Percentiles rank a stretch among this genome's conserved stretches.
Conservation (phyloP, 495 filamentous ascomycete genomes). For the Acidiella bohemica region DNA sequence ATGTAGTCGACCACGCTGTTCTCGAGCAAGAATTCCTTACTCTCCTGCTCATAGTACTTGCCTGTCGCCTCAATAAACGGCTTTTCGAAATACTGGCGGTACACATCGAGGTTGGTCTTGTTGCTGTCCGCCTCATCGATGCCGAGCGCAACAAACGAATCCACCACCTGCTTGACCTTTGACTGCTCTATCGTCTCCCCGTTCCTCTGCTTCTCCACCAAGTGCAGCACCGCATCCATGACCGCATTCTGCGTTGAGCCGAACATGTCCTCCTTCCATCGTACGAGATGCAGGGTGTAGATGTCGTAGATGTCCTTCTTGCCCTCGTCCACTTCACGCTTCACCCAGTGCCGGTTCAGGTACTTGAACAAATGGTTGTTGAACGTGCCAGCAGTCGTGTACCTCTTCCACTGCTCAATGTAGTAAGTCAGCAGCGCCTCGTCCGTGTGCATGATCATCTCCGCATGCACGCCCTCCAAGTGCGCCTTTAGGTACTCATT, state of each 20-base stretch:
- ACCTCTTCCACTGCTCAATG: constrained; percentile 90
- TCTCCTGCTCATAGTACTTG: constrained; percentile 80
- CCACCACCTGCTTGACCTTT: constrained; percentile 93
- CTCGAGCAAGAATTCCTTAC: constrained; percentile 83
- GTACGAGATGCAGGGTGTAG: constrained; percentile 89
- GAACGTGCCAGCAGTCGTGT: constrained; percentile 89
- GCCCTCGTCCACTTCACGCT: constrained; percentile 95
- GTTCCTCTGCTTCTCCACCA: constrained; percentile 94
- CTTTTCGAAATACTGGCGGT: constrained; percentile 76
- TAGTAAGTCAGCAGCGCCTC: constrained; percentile 91
- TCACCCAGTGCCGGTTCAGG: constrained; percentile 97
- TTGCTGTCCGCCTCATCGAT: constrained; percentile 85
- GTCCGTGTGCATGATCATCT: constrained; percentile 66
- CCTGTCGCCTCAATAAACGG: constrained; percentile 81
- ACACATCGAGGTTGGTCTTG: constrained; percentile 91
- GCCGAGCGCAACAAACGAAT: constrained; percentile 91
- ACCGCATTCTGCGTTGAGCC: constrained; percentile 67
- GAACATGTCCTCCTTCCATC: constrained; percentile 90
- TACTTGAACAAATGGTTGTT: constrained; percentile 96
- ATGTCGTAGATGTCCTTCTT: constrained; percentile 98
- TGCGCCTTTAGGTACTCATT: constrained; percentile 70
- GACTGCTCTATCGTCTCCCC: constrained; percentile 96
- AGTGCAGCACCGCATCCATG: constrained; percentile 85
- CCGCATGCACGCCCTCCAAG: constrained; percentile 47
- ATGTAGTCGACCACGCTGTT: constrained; percentile 99